Base-by-base conservation (phyloP, 2,329 filamentous ascomycete genomes). In the Penicillium decumbens region DNA sequence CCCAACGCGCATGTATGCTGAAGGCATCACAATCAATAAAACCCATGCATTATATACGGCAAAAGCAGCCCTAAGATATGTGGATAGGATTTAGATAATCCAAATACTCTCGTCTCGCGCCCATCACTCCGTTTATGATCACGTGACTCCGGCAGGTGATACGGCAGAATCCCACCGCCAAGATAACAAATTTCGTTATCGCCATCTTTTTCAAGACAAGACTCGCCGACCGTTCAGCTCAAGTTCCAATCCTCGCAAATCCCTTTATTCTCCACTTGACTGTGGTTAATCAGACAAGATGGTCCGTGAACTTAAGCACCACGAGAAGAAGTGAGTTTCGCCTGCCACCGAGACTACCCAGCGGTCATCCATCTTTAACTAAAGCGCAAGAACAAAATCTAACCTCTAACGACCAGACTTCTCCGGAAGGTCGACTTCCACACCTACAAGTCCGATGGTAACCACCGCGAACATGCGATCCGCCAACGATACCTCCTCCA, bases 231-330 rank as follows among this genome's bases (percentile, higher is more conserved):
- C 42, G 39, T 38, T 4, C 49, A 38, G 43, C 38, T 37, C 41
- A 29, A 39, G n/a, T 33, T 29, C 35, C 41, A 43, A 45, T 15
- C 29, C 23, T 30, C 20, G 25, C n/a, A 43, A 43, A n/a, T 7
- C n/a, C 23, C 30, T 1, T 32, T 24, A 43, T 3, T 27, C 18
- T 27, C 29, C 37, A 20, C 15, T 20, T 43, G 15, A n/a, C 23
- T 15, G 29, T 24, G 37, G 50, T 25, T 48, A 25, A 49, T n/a
- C 37, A 33, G 44, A 44, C 62, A 75, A 60, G 49, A 97, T 97
- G 93, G 89, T 95, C 61, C 87, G 93, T 63, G 90, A 95, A 77
- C 83, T 98, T 68, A 97, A 96, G 75, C 83, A 95, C 74, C 92
- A 96, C 75, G 93, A 98, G 83, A 84, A 93, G 70, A 95, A 93